Percentiles rank a stretch among this genome's conserved stretches.
Evolutionary conservation across 2,329 filamentous ascomycete genomes (phyloP).

Genomic region (Neoarthrinium moseri): DNA sequence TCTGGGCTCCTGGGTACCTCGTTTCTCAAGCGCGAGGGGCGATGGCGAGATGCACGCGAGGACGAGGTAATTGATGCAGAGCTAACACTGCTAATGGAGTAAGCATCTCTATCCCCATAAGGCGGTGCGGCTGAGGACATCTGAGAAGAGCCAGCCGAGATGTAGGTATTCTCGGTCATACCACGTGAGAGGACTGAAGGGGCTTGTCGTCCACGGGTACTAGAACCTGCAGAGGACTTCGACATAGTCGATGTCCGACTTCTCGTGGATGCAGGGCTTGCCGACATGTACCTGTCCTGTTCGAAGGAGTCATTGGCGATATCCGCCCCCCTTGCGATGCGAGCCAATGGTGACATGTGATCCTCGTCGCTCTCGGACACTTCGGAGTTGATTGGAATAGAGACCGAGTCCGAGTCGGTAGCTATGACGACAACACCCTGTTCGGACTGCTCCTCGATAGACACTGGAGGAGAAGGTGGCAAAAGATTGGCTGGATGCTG

Average conservation of each 20-base stretch:
- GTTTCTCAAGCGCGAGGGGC: conserved; percentile 72
- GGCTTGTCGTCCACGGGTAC: conserved; percentile 47
- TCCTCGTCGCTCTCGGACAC: conserved; percentile 77
- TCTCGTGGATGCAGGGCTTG: conserved; percentile 64
- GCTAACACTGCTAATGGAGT: conserved; percentile 54
- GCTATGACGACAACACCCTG: conserved; percentile 48
- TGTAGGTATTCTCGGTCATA: conserved; percentile 64
- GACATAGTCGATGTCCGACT: conserved; percentile 61
- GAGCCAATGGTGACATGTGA: conserved; percentile 71
- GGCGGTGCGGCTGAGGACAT: conserved; percentile 34
- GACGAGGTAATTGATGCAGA: conserved; percentile 51
- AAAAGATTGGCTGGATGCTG: conserved; percentile 80
- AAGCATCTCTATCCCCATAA: conserved; percentile 45
- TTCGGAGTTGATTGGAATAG: conserved; percentile 55
- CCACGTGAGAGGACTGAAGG: conserved; percentile 52
- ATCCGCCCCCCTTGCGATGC: conserved; percentile 70
- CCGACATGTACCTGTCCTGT: conserved; percentile 59
- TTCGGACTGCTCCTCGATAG: conserved; percentile 68
- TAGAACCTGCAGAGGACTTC: conserved; percentile 54
- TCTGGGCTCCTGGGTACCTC: conserved; percentile 79
- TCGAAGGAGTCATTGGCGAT: conserved; percentile 57
- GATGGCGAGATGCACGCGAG: conserved; percentile 38
- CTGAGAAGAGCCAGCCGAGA: conserved; percentile 64
- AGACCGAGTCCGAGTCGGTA: conserved; percentile 54
- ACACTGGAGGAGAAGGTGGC: conserved; percentile 80